A percentile compares a stretch with the other conserved stretches of the same genome.
phyloP scores from a whole-genome alignment of 495 filamentous ascomycete species.

The Immersiella caudata region DNA sequence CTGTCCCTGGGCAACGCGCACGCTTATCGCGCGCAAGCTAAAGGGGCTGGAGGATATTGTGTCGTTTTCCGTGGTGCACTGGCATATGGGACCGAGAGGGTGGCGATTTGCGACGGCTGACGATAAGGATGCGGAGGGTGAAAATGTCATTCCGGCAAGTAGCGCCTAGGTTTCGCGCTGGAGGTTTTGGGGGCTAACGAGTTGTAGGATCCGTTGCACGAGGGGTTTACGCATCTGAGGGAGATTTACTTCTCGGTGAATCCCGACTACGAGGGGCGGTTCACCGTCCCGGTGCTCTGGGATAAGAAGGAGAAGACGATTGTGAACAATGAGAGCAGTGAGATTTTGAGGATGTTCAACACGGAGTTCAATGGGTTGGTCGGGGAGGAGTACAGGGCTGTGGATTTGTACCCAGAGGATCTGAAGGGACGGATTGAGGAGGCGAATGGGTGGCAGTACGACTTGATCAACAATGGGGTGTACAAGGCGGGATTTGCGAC shows the following conservation, averaged over 20 bases:
- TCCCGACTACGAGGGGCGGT: constrained; percentile 69
- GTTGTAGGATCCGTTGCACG: constrained; percentile 53
- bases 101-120: constrained; percentile 77
- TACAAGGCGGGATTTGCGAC: constrained; percentile 72
- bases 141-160: constrained; percentile 50
- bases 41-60: constrained; percentile 79
- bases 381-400: constrained; percentile 47
- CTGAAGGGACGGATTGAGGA: constrained; percentile 61
- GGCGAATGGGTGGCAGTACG: constrained; percentile 67
- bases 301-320: constrained; percentile 73
- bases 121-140: constrained; percentile 59
- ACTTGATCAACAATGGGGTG: constrained; percentile 69
- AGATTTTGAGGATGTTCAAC: constrained; percentile 77
- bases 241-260: constrained; percentile 73
- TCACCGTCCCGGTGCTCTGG: constrained; percentile 79
- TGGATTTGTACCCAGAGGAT: constrained; percentile 60
- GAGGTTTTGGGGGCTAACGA: too few relatives aligned
- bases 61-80: constrained; percentile 68
- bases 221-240: constrained; percentile 60
- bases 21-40: constrained; percentile 72
- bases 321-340: constrained; percentile 83
- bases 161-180: constrained; percentile 30
- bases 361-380: constrained; percentile 62
- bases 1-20: constrained; percentile 80
- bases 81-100: constrained; percentile 63